phyloP scores from a whole-genome alignment of 139 green algal species.

The Eudorina sp. region DNA sequence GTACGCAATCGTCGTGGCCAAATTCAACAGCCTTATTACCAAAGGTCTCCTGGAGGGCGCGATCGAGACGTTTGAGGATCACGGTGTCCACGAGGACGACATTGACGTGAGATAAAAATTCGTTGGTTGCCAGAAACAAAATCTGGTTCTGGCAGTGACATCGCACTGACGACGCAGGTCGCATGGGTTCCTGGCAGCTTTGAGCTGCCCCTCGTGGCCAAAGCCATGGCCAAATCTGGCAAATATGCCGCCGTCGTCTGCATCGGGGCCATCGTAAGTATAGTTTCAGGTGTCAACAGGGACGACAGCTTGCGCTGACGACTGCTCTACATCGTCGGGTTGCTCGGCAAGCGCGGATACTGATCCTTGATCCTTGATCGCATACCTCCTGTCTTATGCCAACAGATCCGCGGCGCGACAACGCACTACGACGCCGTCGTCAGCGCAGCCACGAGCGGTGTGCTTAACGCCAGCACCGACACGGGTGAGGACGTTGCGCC shows the following conservation, averaged over 20 bases:
- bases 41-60: slow-evolving; percentile 90
- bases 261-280: slow-evolving; percentile 92
- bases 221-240: slow-evolving; percentile 89
- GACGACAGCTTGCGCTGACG: not conserved
- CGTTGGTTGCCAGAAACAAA: too few species aligned
- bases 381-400: not conserved
- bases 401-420: slow-evolving; percentile 92
- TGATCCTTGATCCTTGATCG: not conserved
- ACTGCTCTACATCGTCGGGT: too few species aligned
- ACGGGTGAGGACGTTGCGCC: slow-evolving; percentile 61
- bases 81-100: slow-evolving; percentile 72
- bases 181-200: slow-evolving; percentile 96
- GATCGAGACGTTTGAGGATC: slow-evolving; percentile 79
- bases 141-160: too few species aligned
- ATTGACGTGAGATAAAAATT: slow-evolving; percentile 90
- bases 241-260: slow-evolving; percentile 92
- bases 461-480: slow-evolving; percentile 79
- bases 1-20: slow-evolving; percentile 86
- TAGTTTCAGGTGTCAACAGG: not conserved
- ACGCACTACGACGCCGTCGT: slow-evolving; percentile 97
- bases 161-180: slow-evolving; percentile 78
- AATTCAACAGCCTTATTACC: slow-evolving; percentile 98
- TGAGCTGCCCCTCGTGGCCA: slow-evolving; percentile 94
- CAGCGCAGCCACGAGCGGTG: slow-evolving; percentile 83
- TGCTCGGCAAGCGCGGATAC: too few species aligned